Base-by-base conservation (phyloP, 768 basidiomycete species). In the Lactarius vividus region DNA sequence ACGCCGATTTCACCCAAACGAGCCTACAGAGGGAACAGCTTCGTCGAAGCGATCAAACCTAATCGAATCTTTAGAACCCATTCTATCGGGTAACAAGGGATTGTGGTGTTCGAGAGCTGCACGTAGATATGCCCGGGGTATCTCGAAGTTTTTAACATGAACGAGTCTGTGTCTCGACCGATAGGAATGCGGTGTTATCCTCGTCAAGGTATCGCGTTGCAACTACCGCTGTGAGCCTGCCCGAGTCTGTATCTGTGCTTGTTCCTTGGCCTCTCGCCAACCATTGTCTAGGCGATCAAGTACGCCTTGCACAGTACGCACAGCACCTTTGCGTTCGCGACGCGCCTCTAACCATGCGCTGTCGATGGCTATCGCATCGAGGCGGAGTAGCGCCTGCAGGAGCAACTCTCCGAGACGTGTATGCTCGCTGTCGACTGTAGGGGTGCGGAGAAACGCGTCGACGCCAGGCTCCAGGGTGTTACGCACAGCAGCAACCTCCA, bases 331-430 rank as follows among this genome's bases (percentile, higher is more conserved):
- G 67, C 96, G 81, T 74, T 90, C 85, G 69, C 79, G 80, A 72
- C 96, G 83, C 16, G 94, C 95, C 5, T 87, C 81, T 10, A 84
- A 82, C 91, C 94, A 97, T 58, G 85, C 83, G 42, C 80, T 79
- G 54, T 92, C 89, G 23, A 93, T 81, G 46, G 80, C 77, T 71
- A 97, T 81, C 58, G 89, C 91, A 72, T 98, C 96, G 39, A 98
- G 79, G 58, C 91, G 85, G 23, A 98, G 82, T 31, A 98, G 80
- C n/a, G 87, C 83, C 74, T 97, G 95, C 29, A 97, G 81, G 29
- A 98, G 82, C 63, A 92, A 77, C 77, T 98, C 96, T 29, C 84
- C 86, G 59, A 98, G 78, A 20, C 91, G 77, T 15, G 78, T 76
- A 68, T 87, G 84, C 62, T 83, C 81, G 15, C 73, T 61, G 5